A percentile compares a stretch with the other conserved stretches of the same genome.
Evolutionary conservation across 2,329 filamentous ascomycete genomes (phyloP).

Genomic region (Penicillium janthinellum): DNA sequence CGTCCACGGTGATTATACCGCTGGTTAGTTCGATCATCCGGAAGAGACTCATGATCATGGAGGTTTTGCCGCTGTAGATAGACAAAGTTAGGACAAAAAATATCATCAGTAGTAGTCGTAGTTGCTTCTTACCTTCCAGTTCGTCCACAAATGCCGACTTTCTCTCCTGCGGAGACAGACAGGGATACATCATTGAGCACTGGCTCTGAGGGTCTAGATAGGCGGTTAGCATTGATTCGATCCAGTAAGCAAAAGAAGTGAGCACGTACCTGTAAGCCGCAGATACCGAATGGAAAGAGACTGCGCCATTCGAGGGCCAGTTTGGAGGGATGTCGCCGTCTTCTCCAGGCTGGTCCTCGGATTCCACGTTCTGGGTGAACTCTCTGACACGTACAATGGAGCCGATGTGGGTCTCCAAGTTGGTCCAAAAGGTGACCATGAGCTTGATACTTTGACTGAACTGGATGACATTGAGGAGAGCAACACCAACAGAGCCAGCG

Average conservation of each 20-base stretch:
- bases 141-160: constrained; percentile 46
- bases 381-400: constrained; percentile 58
- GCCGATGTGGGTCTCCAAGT: constrained; percentile 60
- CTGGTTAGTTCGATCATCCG: constrained; percentile 45
- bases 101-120: not conserved
- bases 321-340: constrained; percentile 39
- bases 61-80: constrained; percentile 44
- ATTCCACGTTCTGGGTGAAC: constrained; percentile 50
- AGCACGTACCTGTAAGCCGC: constrained; percentile 46
- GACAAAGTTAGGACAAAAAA: constrained; percentile 5
- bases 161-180: constrained; percentile 45
- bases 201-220: constrained; percentile 30
- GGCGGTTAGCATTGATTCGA: constrained; percentile 12
- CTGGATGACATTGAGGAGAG: constrained; percentile 55
- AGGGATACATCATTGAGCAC: constrained; percentile 53
- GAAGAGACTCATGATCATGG: constrained; percentile 46
- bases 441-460: constrained; percentile 56
- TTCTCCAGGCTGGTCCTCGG: constrained; percentile 49
- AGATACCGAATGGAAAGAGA: constrained; percentile 49
- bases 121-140: constrained; percentile 37
- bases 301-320: constrained; percentile 48
- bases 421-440: constrained; percentile 58
- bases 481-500: constrained; percentile 55
- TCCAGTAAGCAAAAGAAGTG: not conserved
- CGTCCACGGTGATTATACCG: constrained; percentile 48